Evolutionary conservation across 352 stramenopile species (phyloP).

Genomic region (Phytophthora boehmeriae): DNA sequence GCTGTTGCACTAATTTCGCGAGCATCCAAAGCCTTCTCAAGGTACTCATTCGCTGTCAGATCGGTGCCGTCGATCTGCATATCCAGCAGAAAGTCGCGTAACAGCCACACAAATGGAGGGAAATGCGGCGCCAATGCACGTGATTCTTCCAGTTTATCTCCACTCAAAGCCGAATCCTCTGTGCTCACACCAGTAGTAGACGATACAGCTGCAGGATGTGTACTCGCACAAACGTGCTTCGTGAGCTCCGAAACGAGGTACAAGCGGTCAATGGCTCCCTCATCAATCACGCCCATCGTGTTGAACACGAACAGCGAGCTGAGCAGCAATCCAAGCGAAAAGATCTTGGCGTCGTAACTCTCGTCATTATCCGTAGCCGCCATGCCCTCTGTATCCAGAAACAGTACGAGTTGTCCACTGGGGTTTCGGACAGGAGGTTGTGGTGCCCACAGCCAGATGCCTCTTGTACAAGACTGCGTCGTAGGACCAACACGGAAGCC

Average conservation of each 20-base stretch:
- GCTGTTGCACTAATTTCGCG: slow-evolving; percentile 43
- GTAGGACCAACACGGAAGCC: slow-evolving; percentile 82
- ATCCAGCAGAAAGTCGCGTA: slow-evolving; percentile 85
- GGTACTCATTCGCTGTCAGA: slow-evolving; percentile 74
- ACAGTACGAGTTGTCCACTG: slow-evolving; percentile 66
- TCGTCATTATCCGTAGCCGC: slow-evolving; percentile 87
- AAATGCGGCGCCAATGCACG: slow-evolving; percentile 75
- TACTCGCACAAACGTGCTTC: slow-evolving; percentile 80
- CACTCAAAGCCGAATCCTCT: slow-evolving; percentile 24
- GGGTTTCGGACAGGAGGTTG: slow-evolving; percentile 62
- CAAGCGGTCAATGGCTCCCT: slow-evolving; percentile 82
- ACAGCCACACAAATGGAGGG: slow-evolving; percentile 81
- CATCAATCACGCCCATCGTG: slow-evolving; percentile 89
- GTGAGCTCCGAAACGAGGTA: slow-evolving; percentile 88
- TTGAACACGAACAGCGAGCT: slow-evolving; percentile 89
- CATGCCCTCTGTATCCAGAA: slow-evolving; percentile 89
- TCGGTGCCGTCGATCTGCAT: slow-evolving; percentile 67
- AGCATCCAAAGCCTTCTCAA: slow-evolving; percentile 75
- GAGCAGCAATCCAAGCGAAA: slow-evolving; percentile 78
- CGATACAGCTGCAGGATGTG: slow-evolving; percentile 19
- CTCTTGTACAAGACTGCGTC: slow-evolving; percentile 85
- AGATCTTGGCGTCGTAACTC: slow-evolving; percentile 90
- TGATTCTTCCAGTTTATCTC: slow-evolving; percentile 52
- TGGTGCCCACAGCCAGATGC: slow-evolving; percentile 86
- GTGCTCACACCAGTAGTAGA: slow-evolving; percentile 2